phyloP scores from a whole-genome alignment of 2,329 filamentous ascomycete species.

The Ceratocystis harringtonii region DNA sequence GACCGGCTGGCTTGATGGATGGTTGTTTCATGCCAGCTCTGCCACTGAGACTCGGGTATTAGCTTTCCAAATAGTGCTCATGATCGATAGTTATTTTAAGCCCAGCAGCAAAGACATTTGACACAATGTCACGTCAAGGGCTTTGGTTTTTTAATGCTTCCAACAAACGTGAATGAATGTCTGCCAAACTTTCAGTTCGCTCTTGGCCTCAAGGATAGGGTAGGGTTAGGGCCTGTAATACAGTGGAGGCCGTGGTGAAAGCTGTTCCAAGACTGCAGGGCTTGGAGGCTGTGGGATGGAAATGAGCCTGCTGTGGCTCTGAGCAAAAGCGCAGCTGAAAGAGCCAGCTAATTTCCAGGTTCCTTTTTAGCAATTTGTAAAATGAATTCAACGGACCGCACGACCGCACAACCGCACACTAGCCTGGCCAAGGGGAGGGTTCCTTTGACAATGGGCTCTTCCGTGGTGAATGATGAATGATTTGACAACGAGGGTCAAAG shows the following conservation, averaged over 20 bases:
- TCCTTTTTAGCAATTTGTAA: not conserved
- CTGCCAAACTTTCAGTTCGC: no score
- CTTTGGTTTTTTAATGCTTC: no score
- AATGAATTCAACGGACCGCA: not conserved
- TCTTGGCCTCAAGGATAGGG: not conserved
- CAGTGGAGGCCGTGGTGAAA: not conserved
- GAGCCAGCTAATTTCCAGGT: not conserved
- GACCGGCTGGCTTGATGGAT: no score
- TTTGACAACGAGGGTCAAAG: not conserved
- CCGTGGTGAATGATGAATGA: not conserved
- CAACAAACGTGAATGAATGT: no score
- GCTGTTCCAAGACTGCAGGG: not conserved
- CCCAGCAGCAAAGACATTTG: no score
- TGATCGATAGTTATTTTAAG: no score
- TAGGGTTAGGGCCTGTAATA: constrained; percentile 2
- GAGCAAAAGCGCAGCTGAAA: not conserved
- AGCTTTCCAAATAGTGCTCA: no score
- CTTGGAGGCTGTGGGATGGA: not conserved
- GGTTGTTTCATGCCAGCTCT: no score
- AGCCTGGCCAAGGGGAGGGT: not conserved
- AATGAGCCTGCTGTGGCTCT: not conserved
- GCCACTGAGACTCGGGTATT: no score
- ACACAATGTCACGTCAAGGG: no score
- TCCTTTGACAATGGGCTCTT: not conserved
- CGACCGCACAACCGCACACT: not conserved